Conservation (phyloP, 805 yeast species). For the Metschnikowia noctiluminum region DNA sequence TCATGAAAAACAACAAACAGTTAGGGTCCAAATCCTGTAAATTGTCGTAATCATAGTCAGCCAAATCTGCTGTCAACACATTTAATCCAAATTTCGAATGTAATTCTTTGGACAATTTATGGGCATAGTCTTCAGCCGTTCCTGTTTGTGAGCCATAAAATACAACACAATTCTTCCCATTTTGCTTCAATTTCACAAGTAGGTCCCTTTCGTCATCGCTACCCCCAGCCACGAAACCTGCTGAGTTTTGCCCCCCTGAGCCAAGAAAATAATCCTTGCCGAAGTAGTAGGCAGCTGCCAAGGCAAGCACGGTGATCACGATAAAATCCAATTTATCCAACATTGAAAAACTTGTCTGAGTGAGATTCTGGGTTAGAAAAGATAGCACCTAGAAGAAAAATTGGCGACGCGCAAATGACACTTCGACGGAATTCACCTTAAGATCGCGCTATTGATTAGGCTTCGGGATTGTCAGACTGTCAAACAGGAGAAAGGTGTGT, state of each 20-base stretch:
- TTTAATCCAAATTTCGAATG: slow-evolving; percentile 75
- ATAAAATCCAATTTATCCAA: slow-evolving; percentile 70
- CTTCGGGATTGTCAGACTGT: background rate
- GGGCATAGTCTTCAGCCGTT: slow-evolving; percentile 95
- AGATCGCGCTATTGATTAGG: background rate
- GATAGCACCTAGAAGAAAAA: background rate
- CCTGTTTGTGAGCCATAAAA: slow-evolving; percentile 97
- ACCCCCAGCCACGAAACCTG: slow-evolving; percentile 30
- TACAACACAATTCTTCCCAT: slow-evolving; percentile 72
- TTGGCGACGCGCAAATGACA: background rate
- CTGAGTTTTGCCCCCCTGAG: slow-evolving; percentile 32
- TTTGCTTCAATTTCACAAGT: slow-evolving; percentile 51
- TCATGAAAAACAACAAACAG: slow-evolving; percentile 57
- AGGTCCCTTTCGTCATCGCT: slow-evolving; percentile 49
- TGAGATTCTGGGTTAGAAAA: background rate
- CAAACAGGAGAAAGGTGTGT: background rate
- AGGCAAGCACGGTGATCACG: slow-evolving; percentile 60
- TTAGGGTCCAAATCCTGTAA: slow-evolving; percentile 60
- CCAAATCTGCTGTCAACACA: slow-evolving; percentile 83
- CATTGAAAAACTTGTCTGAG: slow-evolving; percentile 28
- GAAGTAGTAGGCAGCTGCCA: slow-evolving; percentile 65
- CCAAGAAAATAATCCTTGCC: slow-evolving; percentile 52
- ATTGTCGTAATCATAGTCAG: slow-evolving; percentile 81
- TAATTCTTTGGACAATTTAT: slow-evolving; percentile 85
- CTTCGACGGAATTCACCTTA: background rate